These are phyloP conservation scores for Hebeloma cylindrosporum DNA, from an alignment of 768 basidiomycete genomes.

Conservation along the genomic window DNA sequence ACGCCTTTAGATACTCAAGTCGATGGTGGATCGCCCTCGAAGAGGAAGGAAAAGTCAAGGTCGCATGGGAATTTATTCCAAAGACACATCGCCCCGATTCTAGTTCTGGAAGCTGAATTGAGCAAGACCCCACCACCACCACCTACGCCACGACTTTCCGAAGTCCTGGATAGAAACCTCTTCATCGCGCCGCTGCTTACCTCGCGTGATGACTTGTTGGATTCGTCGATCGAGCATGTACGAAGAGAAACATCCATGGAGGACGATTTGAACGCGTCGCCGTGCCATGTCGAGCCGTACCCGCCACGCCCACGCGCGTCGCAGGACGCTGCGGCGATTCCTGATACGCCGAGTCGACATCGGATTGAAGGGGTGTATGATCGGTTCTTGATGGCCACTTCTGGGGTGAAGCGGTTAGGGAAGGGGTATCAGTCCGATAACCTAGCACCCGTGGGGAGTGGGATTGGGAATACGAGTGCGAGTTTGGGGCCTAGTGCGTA, in stretches of 20 bases:
- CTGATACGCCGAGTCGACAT: slow-evolving; percentile 57
- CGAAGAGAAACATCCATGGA: slow-evolving; percentile 36
- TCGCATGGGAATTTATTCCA: slow-evolving; percentile 64
- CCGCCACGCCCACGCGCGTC: slow-evolving; percentile 45
- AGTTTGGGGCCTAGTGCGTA: slow-evolving; percentile 19
- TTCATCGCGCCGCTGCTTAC: slow-evolving; percentile 59
- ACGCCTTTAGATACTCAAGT: slow-evolving; percentile 20
- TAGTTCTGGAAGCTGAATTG: slow-evolving; percentile 64
- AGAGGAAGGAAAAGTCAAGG: slow-evolving; percentile 62
- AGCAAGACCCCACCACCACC: slow-evolving; percentile 44
- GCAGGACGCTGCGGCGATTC: slow-evolving; percentile 33
- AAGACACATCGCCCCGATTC: slow-evolving; percentile 65
- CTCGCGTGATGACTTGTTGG: slow-evolving; percentile 39
- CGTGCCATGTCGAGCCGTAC: slow-evolving; percentile 64
- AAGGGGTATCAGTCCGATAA: slow-evolving; percentile 80
- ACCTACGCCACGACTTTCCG: slow-evolving; percentile 57
- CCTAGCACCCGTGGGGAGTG: slow-evolving; percentile 38
- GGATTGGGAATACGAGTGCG: slow-evolving; percentile 22
- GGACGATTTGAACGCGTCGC: slow-evolving; percentile 65
- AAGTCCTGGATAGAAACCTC: slow-evolving; percentile 65
- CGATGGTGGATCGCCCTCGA: slow-evolving; percentile 57
- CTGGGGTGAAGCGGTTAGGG: slow-evolving; percentile 76
- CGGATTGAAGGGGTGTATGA: slow-evolving; percentile 78
- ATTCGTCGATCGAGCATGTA: slow-evolving; percentile 26
- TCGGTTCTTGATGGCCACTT: slow-evolving; percentile 78